Base-by-base conservation (phyloP, 2,329 filamentous ascomycete species). In the Daldinia sp. region DNA sequence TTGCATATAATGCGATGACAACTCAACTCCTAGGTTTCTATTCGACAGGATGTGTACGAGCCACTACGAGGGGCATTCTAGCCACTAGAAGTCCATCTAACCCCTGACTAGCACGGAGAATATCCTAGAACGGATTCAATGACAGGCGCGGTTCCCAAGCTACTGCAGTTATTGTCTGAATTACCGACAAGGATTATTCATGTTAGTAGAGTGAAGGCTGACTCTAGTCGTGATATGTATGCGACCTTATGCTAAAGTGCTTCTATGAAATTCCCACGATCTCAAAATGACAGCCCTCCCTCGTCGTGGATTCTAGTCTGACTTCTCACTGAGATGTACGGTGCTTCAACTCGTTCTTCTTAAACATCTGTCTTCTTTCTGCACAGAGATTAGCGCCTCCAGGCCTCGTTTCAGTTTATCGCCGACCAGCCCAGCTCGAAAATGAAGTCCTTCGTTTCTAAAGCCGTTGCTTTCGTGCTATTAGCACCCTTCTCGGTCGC, bases 381-480 rank as follows among this genome's bases (percentile, higher is more conserved):
- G 25, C 11, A 15, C 3, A 43, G 21, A 43, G 21, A 10, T 13
- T 5, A 6, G 5, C n/a, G 21, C 13, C 39, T 43, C 39, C 4
- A 43, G 39, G 21, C 21, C 32, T 29, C 21, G 9, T 52, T 23
- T 54, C 74, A 27, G 70, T 75, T 19, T 34, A 47, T 39, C 27
- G 30, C 4, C 30, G 32, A n/a, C 13, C 15, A 2, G 13, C 13
- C 13, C 13, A 59, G 23, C 29, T 53, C 39, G 62, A 71, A 41
- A 39, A 74, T 74, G 72, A 68, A 49, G 57, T 30, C 67, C 41
- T 61, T 68, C 63, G 13, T 66, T 59, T 61, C 62, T 11, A 68
- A 65, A 59, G 53, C 63, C 3, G 23, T 75, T 34, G 68, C 72
- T 53, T 59, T 75, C 52, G 63, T 78, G 58, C 66, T 78, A 25